Percentiles rank a stretch among this genome's conserved stretches.
Conservation (phyloP, 75 land plant genomes). For the Larix kaempferi region DNA sequence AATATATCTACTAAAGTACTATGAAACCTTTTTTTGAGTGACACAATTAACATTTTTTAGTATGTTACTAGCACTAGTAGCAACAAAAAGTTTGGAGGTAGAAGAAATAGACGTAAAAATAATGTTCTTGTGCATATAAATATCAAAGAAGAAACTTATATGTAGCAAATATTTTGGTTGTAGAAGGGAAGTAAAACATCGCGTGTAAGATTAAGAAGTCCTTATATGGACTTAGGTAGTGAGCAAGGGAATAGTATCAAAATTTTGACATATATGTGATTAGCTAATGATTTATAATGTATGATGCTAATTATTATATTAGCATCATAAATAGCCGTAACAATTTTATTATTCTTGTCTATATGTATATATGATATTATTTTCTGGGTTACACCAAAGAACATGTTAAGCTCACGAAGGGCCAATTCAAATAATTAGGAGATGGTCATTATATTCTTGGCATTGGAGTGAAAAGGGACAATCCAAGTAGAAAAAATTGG, state of each 20-base stretch:
- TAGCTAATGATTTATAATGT: no score
- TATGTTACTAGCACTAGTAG: no score
- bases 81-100: no score
- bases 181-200: slow-evolving; percentile 3
- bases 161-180: background rate
- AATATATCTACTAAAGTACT: no score
- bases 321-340: background rate
- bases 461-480: background rate
- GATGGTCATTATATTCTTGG: slow-evolving; percentile 3
- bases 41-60: no score
- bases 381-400: background rate
- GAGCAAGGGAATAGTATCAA: slow-evolving; percentile 8
- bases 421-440: slow-evolving; percentile 5
- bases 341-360: slow-evolving; percentile 1
- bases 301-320: background rate
- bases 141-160: background rate
- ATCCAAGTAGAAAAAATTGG: background rate
- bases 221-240: slow-evolving; percentile 4
- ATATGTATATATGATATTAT: slow-evolving; percentile 8
- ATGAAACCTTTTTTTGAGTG: no score
- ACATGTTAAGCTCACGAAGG: background rate
- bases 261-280: slow-evolving; percentile 11
- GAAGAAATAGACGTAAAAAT: slow-evolving; percentile 10
- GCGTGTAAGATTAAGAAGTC: slow-evolving; percentile 11
- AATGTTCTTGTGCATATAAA: slow-evolving; percentile 3